Conservation (phyloP, 352 stramenopile genomes). For the Chrysophaeum taylorii region DNA sequence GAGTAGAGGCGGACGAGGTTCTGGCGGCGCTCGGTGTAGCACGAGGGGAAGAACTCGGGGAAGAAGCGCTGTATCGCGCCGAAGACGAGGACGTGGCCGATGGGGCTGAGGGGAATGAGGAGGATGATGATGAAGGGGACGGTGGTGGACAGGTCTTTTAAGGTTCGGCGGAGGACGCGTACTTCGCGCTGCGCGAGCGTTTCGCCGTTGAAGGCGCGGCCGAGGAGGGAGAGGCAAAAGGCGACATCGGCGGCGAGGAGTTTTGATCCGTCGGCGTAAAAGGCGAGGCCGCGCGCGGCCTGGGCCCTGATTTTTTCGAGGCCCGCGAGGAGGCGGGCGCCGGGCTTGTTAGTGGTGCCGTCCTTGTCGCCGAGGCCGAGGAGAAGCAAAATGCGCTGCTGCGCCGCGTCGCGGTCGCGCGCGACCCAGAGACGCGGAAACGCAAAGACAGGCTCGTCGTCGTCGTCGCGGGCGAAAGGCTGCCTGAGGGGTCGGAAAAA, state of each 20-base stretch:
- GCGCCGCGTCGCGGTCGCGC: not conserved
- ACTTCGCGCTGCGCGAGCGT: conserved; percentile 69
- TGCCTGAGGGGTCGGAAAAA: no score
- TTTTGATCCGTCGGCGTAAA: conserved; percentile 59
- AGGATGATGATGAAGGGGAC: conserved; percentile 74
- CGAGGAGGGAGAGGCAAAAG: conserved; percentile 54
- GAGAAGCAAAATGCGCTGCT: not conserved
- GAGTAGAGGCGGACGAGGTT: conserved; percentile 51
- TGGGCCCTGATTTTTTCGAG: conserved; percentile 38
- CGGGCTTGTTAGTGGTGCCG: not conserved
- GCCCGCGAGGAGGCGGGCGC: conserved; percentile 1
- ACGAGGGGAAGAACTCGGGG: conserved; percentile 72
- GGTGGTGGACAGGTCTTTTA: conserved; percentile 68
- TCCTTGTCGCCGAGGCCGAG: not conserved
- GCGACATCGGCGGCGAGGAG: conserved; percentile 57
- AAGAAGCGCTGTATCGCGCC: conserved; percentile 69
- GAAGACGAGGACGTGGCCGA: conserved; percentile 72
- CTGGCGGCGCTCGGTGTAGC: conserved; percentile 65
- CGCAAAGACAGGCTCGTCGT: no score
- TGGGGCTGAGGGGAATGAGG: conserved; percentile 60
- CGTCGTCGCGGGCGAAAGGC: no score
- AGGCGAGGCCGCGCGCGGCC: conserved; percentile 52
- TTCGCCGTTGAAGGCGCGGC: conserved; percentile 52
- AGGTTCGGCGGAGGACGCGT: conserved; percentile 49
- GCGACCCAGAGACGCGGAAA: not conserved